Conservation (phyloP, 2,329 filamentous ascomycete genomes). For the Cordyceps javanica region DNA sequence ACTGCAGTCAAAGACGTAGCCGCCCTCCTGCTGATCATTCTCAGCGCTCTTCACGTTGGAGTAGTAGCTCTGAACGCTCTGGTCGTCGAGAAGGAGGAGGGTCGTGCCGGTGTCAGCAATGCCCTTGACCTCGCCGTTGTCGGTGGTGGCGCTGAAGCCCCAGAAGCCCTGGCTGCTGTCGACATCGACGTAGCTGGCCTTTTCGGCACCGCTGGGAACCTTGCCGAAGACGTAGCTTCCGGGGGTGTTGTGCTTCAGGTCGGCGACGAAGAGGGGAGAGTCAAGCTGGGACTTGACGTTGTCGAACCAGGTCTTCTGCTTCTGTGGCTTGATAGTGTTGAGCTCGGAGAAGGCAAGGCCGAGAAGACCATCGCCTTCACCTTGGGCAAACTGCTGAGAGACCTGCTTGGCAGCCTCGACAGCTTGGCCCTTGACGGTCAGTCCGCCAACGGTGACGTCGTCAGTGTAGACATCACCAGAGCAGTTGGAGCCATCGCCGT, state of each 20-base stretch:
- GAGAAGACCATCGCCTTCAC: conserved; percentile 28
- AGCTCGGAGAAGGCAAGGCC: conserved; percentile 34
- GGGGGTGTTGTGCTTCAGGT: conserved; percentile 56
- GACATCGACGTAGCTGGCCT: conserved; percentile 55
- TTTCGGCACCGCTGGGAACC: conserved; percentile 46
- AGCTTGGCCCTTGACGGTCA: conserved; percentile 36
- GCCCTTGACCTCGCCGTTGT: conserved; percentile 30
- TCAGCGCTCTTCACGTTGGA: conserved; percentile 46
- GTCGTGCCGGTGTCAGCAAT: conserved; percentile 58
- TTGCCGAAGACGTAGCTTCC: conserved; percentile 58
- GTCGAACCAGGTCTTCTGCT: conserved; percentile 39
- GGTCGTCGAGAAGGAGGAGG: conserved; percentile 54
- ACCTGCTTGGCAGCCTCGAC: conserved; percentile 37
- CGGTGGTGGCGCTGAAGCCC: conserved; percentile 27
- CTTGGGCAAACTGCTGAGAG: conserved; percentile 37
- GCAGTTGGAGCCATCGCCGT: conserved; percentile 39
- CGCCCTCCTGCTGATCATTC: conserved; percentile 25
- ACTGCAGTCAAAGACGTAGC: conserved; percentile 39
- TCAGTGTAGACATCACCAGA: conserved; percentile 40
- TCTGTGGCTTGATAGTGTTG: conserved; percentile 37
- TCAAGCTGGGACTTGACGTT: conserved; percentile 22
- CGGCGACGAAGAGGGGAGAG: conserved; percentile 58
- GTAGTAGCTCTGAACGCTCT: conserved; percentile 43
- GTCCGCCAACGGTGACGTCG: conserved; percentile 34
- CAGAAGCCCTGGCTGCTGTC: conserved; percentile 61